phyloP scores from a whole-genome alignment of 139 green algal genomes.

The Chlorella sorokiniana region DNA sequence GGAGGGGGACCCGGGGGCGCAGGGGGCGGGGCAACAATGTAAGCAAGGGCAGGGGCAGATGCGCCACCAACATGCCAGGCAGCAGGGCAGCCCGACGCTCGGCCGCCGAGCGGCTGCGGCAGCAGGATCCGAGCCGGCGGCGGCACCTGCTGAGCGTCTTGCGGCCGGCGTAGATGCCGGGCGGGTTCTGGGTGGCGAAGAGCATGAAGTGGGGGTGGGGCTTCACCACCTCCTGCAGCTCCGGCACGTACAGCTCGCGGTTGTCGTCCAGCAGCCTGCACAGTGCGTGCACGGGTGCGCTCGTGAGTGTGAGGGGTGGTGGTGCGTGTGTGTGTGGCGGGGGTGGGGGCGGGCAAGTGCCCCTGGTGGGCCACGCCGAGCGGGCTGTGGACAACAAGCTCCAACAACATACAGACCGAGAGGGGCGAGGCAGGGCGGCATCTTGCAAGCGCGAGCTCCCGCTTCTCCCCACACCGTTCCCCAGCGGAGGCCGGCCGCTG shows the following conservation, averaged over 20 bases:
- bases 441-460: not conserved
- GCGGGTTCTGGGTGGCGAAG: conserved; percentile 98
- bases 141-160: conserved; percentile 75
- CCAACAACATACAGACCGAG: no score
- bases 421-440: not conserved
- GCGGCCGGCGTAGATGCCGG: conserved; percentile 80
- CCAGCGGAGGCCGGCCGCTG: not conserved
- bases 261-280: conserved; percentile 97
- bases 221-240: conserved; percentile 91
- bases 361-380: no score
- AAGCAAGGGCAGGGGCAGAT: no score
- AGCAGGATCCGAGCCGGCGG: not conserved
- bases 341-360: not conserved
- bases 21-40: no score
- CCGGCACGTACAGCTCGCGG: conserved; percentile 96
- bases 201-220: conserved; percentile 99
- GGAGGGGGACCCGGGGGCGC: no score
- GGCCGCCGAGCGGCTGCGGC: no score
- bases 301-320: no score
- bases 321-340: not conserved
- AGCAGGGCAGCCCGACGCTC: not conserved
- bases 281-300: no score
- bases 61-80: not conserved
- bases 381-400: no score
- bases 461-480: not conserved